Conservation (phyloP, 129 eudicot species). For the Flaveria ramosissima region DNA sequence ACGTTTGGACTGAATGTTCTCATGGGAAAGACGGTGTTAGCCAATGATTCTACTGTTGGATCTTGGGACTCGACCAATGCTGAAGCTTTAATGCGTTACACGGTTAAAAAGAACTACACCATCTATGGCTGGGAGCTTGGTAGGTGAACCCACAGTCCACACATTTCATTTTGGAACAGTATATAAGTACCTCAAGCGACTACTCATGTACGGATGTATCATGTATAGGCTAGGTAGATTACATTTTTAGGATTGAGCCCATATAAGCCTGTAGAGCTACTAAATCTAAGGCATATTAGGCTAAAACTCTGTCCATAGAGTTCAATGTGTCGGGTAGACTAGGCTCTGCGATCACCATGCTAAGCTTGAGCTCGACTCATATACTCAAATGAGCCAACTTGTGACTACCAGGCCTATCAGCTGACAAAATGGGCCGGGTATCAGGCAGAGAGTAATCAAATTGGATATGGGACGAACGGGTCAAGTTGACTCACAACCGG, state of each 20-base stretch:
- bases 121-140: conserved; percentile 93
- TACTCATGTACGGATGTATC: not conserved
- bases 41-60: conserved; percentile 53
- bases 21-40: conserved; percentile 46
- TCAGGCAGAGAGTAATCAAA: not conserved
- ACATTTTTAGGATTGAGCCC: not conserved
- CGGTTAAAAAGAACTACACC: conserved; percentile 58
- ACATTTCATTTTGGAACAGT: not conserved
- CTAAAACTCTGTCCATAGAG: not conserved
- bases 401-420: not conserved
- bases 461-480: not conserved
- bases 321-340: not conserved
- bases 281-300: not conserved
- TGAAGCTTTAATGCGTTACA: conserved; percentile 59
- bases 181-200: not conserved
- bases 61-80: conserved; percentile 82
- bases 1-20: conserved; percentile 81
- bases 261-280: not conserved
- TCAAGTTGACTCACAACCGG: not conserved
- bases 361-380: not conserved
- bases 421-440: not conserved
- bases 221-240: not conserved
- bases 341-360: not conserved
- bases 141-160: conserved; percentile 17
- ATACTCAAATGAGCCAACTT: not conserved